phyloP scores from a whole-genome alignment of 768 basidiomycete species.

The Lentinus brumalis region DNA sequence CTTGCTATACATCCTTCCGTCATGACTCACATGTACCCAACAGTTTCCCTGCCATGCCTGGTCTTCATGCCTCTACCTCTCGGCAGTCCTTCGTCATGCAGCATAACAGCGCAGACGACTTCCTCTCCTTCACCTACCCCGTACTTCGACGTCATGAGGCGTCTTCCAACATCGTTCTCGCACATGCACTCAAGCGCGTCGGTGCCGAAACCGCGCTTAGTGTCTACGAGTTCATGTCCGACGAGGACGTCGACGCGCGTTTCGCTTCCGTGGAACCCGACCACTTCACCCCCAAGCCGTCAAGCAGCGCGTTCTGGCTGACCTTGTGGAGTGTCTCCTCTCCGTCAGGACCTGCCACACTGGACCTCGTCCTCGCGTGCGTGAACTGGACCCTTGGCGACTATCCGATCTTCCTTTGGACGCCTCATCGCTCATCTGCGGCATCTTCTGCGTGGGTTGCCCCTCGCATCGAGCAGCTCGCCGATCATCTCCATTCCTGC shows the following conservation, averaged over 20 bases:
- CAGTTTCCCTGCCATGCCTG: conserved; percentile 32
- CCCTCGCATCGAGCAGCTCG: conserved; percentile 40
- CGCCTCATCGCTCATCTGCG: conserved; percentile 31
- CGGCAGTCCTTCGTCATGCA: conserved; percentile 35
- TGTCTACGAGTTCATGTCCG: conserved; percentile 37
- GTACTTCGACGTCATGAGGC: conserved; percentile 46
- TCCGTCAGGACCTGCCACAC: conserved; percentile 29
- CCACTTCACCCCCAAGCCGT: conserved; percentile 22
- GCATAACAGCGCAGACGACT: conserved; percentile 42
- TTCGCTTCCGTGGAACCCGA: conserved; percentile 27
- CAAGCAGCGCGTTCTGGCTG: conserved; percentile 46
- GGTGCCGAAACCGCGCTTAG: conserved; percentile 40
- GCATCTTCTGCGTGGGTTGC: conserved; percentile 35
- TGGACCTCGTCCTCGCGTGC: conserved; percentile 52
- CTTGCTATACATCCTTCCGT: neutral
- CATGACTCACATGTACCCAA: neutral
- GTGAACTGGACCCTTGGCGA: conserved; percentile 45
- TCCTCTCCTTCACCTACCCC: conserved; percentile 43
- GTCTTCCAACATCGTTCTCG: conserved; percentile 55
- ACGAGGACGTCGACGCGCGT: conserved; percentile 35
- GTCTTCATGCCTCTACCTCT: conserved; percentile 29
- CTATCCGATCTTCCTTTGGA: conserved; percentile 57
- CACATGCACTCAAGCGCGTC: conserved; percentile 48
- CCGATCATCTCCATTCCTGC: conserved; percentile 38
- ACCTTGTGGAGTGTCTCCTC: conserved; percentile 46